Conservation (phyloP, 2,329 filamentous ascomycete species). For the Alternaria sp. region DNA sequence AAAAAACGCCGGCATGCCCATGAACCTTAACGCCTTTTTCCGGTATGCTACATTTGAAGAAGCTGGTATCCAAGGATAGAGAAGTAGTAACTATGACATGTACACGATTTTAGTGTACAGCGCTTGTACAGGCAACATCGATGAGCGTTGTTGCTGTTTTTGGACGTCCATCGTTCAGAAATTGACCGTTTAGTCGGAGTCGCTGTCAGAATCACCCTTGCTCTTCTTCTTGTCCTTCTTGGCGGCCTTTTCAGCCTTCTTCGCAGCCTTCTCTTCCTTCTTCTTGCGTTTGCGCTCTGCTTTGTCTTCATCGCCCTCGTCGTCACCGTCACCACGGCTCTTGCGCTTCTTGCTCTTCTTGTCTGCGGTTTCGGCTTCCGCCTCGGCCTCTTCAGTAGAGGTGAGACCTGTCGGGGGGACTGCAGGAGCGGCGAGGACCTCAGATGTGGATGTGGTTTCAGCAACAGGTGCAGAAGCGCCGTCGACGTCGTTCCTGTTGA, state of each 20-base stretch:
- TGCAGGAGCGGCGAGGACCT: slow-evolving; percentile 51
- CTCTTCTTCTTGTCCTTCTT: slow-evolving; percentile 48
- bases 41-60: slow-evolving; percentile 47
- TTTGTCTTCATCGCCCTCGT: slow-evolving; percentile 57
- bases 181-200: slow-evolving; percentile 42
- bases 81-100: slow-evolving; percentile 35
- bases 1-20: slow-evolving; percentile 46
- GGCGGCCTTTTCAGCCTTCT: slow-evolving; percentile 41
- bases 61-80: slow-evolving; percentile 41
- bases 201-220: slow-evolving; percentile 41
- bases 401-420: slow-evolving; percentile 44
- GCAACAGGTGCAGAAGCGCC: slow-evolving; percentile 37
- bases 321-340: slow-evolving; percentile 58
- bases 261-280: slow-evolving; percentile 69
- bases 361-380: slow-evolving; percentile 43
- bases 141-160: slow-evolving; percentile 24
- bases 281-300: slow-evolving; percentile 69
- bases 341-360: slow-evolving; percentile 57
- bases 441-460: slow-evolving; percentile 45
- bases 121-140: slow-evolving; percentile 25
- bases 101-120: slow-evolving; percentile 30
- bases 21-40: slow-evolving; percentile 44
- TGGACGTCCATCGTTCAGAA: slow-evolving; percentile 28
- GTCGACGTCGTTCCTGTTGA: slow-evolving; percentile 38
- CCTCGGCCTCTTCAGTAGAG: slow-evolving; percentile 53